These are phyloP conservation scores for Psilocybe subaeruginosa DNA, from an alignment of 768 basidiomycete species.

Conservation along the genomic window DNA sequence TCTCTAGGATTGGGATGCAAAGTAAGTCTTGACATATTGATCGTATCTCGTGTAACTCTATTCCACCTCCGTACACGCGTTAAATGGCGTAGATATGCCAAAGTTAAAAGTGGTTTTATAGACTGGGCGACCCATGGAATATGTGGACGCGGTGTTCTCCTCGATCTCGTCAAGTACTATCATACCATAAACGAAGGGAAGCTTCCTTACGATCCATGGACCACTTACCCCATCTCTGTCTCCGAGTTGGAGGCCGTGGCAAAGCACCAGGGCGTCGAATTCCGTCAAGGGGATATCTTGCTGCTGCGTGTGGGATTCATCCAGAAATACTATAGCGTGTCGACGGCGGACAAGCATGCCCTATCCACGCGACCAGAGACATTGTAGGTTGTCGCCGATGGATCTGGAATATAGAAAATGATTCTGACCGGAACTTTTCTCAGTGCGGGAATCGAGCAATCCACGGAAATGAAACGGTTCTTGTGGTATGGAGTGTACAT, in stretches of 20 bases:
- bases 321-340: conserved; percentile 49
- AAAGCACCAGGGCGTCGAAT: conserved; percentile 56
- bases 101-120: conserved; percentile 20
- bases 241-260: conserved; percentile 62
- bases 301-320: conserved; percentile 66
- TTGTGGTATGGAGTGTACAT: conserved; percentile 53
- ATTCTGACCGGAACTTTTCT: neutral
- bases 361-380: conserved; percentile 47
- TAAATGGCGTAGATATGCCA: no score
- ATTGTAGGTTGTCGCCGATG: conserved; percentile 42
- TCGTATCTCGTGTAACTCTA: no score
- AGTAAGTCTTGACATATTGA: conserved; percentile 43
- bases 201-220: conserved; percentile 69
- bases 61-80: no score
- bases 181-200: conserved; percentile 37
- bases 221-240: conserved; percentile 53
- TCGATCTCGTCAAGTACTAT: conserved; percentile 61
- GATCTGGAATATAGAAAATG: neutral
- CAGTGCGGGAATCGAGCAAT: conserved; percentile 71
- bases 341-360: conserved; percentile 46
- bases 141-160: conserved; percentile 67
- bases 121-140: conserved; percentile 77
- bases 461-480: conserved; percentile 72
- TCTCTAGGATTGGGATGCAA: conserved; percentile 65
- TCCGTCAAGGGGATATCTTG: conserved; percentile 62